phyloP scores from a whole-genome alignment of 148 eudicot species.

The Spergularia bocconei region DNA sequence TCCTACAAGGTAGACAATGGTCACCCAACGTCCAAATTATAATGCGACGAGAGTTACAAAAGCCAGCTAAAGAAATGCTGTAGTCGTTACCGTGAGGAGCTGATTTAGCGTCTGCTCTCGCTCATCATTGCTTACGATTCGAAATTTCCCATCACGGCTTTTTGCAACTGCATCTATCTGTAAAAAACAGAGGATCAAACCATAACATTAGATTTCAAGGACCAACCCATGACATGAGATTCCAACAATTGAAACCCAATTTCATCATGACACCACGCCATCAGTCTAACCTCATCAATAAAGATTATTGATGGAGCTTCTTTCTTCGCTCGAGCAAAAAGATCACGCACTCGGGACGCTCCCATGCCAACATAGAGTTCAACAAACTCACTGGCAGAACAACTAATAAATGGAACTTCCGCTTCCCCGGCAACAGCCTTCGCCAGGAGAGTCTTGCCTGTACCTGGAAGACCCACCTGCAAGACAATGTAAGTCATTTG shows the following conservation, averaged over 20 bases:
- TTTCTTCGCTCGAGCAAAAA: slow-evolving; percentile 94
- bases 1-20: slow-evolving; percentile 53
- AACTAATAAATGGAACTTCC: slow-evolving; percentile 91
- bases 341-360: slow-evolving; percentile 96
- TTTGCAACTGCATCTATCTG: slow-evolving; percentile 99
- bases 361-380: slow-evolving; percentile 98
- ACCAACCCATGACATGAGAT: slow-evolving; percentile 2
- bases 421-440: slow-evolving; percentile 99
- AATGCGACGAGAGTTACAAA: background rate
- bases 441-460: slow-evolving; percentile 95
- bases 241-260: background rate
- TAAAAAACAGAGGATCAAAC: slow-evolving; percentile 21
- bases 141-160: slow-evolving; percentile 90
- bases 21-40: slow-evolving; percentile 14
- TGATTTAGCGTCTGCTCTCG: slow-evolving; percentile 95
- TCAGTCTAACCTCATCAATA: slow-evolving; percentile 75
- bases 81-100: slow-evolving; percentile 67
- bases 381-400: slow-evolving; percentile 98
- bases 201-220: slow-evolving; percentile 2
- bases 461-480: slow-evolving; percentile 99
- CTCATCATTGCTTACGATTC: slow-evolving; percentile 93
- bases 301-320: slow-evolving; percentile 95
- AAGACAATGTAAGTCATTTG: slow-evolving; percentile 28
- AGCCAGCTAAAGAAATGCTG: background rate
- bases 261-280: background rate